Evolutionary conservation across 768 basidiomycete genomes (phyloP), one percentile per base, ranked within the genome.

Genomic region (Megacollybia marginata): DNA sequence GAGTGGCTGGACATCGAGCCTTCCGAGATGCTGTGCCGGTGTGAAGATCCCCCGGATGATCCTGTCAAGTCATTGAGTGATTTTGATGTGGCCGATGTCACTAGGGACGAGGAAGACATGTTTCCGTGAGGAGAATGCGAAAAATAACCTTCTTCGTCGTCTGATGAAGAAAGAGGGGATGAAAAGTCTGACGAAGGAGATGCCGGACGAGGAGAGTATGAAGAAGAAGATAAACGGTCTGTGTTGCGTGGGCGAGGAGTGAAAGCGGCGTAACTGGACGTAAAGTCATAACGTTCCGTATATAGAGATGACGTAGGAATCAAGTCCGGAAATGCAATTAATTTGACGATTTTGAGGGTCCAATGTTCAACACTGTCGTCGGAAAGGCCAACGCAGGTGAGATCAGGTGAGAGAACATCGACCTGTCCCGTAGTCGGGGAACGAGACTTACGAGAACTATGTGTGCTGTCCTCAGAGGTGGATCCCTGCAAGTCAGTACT

Each of bases 311-410:
- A 53, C 35, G 63, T 46, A n/a, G 73, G 70, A 31, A 85, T 81
- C 48, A 88, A 73, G 52, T 88, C 85, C 0, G 85, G 84, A 61
- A 80, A 88, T 6, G 86, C 85, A 35, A 90, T 73, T 12, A 88
- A 73, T 65, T 88, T 87, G 52, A 90, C 71, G 40, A 90, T 76
- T 69, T 90, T 89, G 53, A 84, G 73, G 19, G 77, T 76, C 88
- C 88, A 90, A 45, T 77, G 74, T 50, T 87, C 82, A 33, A 80
- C 76, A 44, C 72, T 69, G 53, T 83, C 82, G 57, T 85, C 81
- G 36, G 79, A 78, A 23, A 89, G 69, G 2, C 88, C 88, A 33
- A 90, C 84, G 57, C 85, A 89, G 9, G 84, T 79, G 32, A 90
- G 73, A 57, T 87, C 85, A 31, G 85, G 77, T n/a, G 75, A 64